A percentile compares a stretch with the other conserved stretches of the same genome.
phyloP scores from a whole-genome alignment of 306 rosid species.

The Sophora flavescens region DNA sequence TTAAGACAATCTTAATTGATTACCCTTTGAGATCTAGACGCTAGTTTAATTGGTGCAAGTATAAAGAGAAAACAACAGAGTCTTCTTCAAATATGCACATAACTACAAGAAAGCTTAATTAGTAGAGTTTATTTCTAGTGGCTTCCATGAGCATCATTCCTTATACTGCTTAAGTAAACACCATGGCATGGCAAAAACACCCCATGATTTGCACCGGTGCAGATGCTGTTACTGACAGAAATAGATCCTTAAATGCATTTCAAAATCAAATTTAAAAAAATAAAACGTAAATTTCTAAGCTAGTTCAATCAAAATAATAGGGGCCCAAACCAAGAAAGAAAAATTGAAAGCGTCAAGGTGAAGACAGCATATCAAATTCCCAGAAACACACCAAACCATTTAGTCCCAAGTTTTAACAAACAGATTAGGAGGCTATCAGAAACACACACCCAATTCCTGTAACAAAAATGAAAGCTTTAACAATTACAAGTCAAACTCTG shows the following conservation, averaged over 20 bases:
- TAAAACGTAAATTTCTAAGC: background rate
- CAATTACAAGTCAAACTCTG: conserved; percentile 13
- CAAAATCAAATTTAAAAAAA: conserved; percentile 8
- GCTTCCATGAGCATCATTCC: conserved; percentile 19
- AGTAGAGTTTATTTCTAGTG: background rate
- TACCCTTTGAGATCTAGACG: conserved; percentile 19
- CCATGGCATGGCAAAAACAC: background rate
- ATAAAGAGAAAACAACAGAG: background rate
- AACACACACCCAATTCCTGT: background rate
- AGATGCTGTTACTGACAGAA: conserved; percentile 11
- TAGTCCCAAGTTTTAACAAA: background rate
- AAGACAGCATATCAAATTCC: conserved; percentile 9
- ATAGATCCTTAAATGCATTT: conserved; percentile 34
- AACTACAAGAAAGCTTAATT: background rate
- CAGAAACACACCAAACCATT: background rate
- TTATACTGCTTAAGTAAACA: conserved; percentile 17
- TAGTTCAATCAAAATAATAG: conserved; percentile 6
- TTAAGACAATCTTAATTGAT: conserved; percentile 10
- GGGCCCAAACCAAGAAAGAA: background rate
- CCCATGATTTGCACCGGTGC: background rate
- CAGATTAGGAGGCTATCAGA: conserved; percentile 14
- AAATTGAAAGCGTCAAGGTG: background rate
- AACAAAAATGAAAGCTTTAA: background rate
- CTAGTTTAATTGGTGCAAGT: conserved; percentile 15
- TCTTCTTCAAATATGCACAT: conserved; percentile 20